A percentile compares a stretch with the other conserved stretches of the same genome.
These are phyloP conservation scores for Coniochaeta ligniaria DNA, from an alignment of 2,329 filamentous ascomycete species.

Conservation along the genomic window DNA sequence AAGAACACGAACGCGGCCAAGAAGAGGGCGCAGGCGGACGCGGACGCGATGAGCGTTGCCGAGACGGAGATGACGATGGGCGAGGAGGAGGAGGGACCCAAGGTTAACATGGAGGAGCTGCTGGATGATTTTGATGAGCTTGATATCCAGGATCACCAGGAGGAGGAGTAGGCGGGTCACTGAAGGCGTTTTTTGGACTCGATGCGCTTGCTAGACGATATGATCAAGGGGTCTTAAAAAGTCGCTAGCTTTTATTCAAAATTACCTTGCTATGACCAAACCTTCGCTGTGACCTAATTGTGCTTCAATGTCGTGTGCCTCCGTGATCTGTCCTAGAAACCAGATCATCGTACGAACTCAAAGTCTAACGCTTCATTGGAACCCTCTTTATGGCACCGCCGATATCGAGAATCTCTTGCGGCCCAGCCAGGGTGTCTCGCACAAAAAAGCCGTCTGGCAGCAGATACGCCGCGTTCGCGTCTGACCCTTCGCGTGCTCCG, in stretches of 20 bases:
- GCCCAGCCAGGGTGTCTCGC: too few species aligned
- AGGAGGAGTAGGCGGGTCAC: not conserved
- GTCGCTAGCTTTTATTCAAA: not conserved
- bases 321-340: too few species aligned
- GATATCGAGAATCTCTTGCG: too few species aligned
- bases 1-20: constrained; percentile 52
- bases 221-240: not conserved
- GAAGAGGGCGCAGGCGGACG: constrained; percentile 20
- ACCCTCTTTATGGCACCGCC: too few species aligned
- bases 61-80: constrained; percentile 45
- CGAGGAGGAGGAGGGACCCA: constrained; percentile 56
- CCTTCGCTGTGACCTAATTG: too few species aligned
- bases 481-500: too few species aligned
- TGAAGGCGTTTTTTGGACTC: not conserved
- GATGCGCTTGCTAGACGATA: not conserved
- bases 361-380: too few species aligned
- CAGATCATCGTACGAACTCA: too few species aligned
- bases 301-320: too few species aligned
- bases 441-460: too few species aligned
- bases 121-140: constrained; percentile 92
- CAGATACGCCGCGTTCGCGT: too few species aligned
- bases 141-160: constrained; percentile 50
- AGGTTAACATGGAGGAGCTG: constrained; percentile 72
- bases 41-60: constrained; percentile 57
- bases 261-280: not conserved